Percentiles rank a stretch among this genome's conserved stretches.
These are phyloP conservation scores for Rhodomyrtus tomentosa DNA, from an alignment of 345 rosid genomes.

Conservation along the genomic window DNA sequence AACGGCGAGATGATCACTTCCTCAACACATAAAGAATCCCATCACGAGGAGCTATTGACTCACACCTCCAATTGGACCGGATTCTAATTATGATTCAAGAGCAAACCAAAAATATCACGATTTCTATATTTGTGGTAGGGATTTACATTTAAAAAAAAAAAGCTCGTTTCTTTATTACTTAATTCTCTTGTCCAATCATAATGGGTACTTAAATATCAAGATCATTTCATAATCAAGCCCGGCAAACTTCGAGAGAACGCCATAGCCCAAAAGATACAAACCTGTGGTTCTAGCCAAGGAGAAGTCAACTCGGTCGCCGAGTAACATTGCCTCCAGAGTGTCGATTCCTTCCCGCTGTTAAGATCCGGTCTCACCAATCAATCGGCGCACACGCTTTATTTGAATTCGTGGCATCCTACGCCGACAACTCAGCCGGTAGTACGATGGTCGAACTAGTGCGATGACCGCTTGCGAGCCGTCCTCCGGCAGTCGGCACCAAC, in stretches of 20 bases:
- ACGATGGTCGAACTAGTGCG: background rate
- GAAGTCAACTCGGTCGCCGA: background rate
- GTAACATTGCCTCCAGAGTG: background rate
- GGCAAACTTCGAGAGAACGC: background rate
- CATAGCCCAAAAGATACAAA: too few species aligned
- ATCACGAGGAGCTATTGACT: background rate
- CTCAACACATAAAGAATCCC: background rate
- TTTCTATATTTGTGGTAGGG: background rate
- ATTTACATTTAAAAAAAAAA: background rate
- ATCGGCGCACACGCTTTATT: fast-evolving
- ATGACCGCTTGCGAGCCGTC: background rate
- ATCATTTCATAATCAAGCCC: background rate
- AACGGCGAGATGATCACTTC: background rate
- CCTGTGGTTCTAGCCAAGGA: background rate
- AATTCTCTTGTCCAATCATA: background rate
- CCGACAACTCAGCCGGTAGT: background rate
- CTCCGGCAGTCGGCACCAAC: background rate
- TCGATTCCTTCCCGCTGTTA: background rate
- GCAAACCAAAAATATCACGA: background rate
- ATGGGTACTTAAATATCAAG: too few species aligned
- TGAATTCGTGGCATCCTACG: background rate
- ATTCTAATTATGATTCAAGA: background rate
- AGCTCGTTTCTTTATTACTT: background rate
- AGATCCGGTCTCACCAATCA: background rate
- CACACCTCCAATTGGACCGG: background rate